phyloP scores from a whole-genome alignment of 176 grass and related monocot species.

The Eragrostis nindensis region DNA sequence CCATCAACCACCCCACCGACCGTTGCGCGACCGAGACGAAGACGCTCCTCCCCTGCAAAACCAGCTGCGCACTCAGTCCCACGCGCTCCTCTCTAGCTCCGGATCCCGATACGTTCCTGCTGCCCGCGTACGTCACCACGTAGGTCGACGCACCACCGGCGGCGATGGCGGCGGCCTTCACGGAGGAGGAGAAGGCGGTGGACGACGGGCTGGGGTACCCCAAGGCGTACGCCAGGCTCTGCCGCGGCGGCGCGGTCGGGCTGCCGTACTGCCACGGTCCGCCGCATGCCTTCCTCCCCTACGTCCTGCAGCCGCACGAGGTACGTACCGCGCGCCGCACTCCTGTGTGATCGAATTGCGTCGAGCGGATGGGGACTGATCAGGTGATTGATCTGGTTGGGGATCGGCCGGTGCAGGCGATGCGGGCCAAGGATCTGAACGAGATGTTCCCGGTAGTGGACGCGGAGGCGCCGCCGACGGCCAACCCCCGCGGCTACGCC shows the following conservation, averaged over 20 bases:
- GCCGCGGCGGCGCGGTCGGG: slow-evolving; percentile 47
- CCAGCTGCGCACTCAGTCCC: neutral
- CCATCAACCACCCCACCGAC: slow-evolving; percentile 25
- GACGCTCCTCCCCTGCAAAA: slow-evolving; percentile 32
- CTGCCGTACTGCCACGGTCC: slow-evolving; percentile 71
- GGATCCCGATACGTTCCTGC: neutral
- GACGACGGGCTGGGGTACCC: slow-evolving; percentile 78
- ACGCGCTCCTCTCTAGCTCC: too few relatives aligned
- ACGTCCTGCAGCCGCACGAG: slow-evolving; percentile 87
- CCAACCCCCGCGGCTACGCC: slow-evolving; percentile 78
- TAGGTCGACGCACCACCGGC: neutral
- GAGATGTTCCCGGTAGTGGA: slow-evolving; percentile 76
- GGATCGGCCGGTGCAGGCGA: slow-evolving; percentile 42
- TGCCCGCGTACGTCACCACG: neutral
- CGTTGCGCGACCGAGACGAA: slow-evolving; percentile 40
- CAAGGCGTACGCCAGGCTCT: slow-evolving; percentile 85
- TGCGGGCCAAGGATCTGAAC: slow-evolving; percentile 76
- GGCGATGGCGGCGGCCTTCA: slow-evolving; percentile 49
- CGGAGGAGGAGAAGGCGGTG: slow-evolving; percentile 79
- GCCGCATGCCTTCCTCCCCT: slow-evolving; percentile 77
- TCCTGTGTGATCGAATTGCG: too few relatives aligned
- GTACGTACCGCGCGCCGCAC: slow-evolving; percentile 20
- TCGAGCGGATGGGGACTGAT: neutral
- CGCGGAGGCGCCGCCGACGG: slow-evolving; percentile 62
- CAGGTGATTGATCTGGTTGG: neutral